Base-by-base conservation (phyloP, 345 rosid species). In the Brassica nigra region DNA sequence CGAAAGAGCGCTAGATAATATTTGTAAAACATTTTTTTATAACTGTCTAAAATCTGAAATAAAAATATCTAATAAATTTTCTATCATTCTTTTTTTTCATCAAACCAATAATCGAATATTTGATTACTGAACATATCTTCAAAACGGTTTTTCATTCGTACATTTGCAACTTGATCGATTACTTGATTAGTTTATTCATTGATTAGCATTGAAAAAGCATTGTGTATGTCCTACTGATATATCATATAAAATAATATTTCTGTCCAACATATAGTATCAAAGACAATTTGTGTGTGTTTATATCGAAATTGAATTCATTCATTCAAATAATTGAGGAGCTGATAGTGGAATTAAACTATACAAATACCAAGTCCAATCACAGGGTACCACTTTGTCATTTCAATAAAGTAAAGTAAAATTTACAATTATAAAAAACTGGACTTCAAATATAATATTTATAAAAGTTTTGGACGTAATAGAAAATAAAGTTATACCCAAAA, bases 321-420 rank as follows among this genome's bases (percentile, higher is more conserved):
- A 16, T 23, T 20, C 67, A 44, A 62, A 44, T 42, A 59, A 71
- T 71, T 11, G 42, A n/a, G 39, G 30, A 20, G 23, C n/a, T 72
- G 58, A n/a, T 37, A 54, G 63, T 34, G 57, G 66, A 66, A 27
- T 34, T 54, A 1, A 36, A 39, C 66, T 75, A 66, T 27, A 8
- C 64, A 18, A 20, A 16, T 30, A 63, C 2, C 1, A 18, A 62
- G 69, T 73, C 71, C 36, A 63, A 63, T 74, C 8, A 74, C 34
- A 65, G 52, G 36, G 78, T 65, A 52, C 3, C 62, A 69, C 36
- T 15, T 77, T 69, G 65, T 33, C 70, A 20, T 47, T 23, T 23
- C 18, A 70, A 8, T 62, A 77, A 1, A 14, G 27, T 61, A 61
- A 9, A 54, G 6, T 18, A 8, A 39, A 39, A 39, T 39, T 39